Conservation (phyloP, 352 stramenopile genomes). For the Phytophthora meadii region DNA sequence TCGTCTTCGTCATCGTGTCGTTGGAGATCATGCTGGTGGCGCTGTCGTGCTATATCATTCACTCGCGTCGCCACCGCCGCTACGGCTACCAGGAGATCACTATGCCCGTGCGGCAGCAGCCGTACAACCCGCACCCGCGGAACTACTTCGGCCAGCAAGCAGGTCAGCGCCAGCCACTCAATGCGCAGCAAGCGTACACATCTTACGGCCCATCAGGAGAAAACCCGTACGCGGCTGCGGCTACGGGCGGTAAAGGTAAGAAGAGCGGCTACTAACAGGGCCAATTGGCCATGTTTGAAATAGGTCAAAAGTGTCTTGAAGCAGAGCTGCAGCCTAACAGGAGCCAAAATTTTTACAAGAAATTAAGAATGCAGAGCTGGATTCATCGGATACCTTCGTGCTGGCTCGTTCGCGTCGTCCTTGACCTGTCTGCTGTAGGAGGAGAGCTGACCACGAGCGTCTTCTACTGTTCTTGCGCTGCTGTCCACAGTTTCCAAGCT, state of each 20-base stretch:
- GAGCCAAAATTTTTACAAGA: conserved; percentile 37
- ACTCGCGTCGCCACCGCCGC: conserved; percentile 67
- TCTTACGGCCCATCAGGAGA: conserved; percentile 40
- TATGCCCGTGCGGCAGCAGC: conserved; percentile 81
- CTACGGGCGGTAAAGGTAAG: conserved; percentile 34
- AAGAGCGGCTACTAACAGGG: conserved; percentile 22
- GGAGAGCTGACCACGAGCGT: not conserved
- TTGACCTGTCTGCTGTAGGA: no score
- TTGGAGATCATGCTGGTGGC: conserved; percentile 83
- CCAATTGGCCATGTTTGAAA: conserved; percentile 29
- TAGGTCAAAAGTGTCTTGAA: conserved; percentile 26
- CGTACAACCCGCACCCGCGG: conserved; percentile 82
- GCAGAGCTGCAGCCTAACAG: conserved; percentile 7
- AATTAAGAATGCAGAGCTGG: conserved; percentile 15
- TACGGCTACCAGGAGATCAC: conserved; percentile 87
- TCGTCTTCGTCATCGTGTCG: conserved; percentile 81
- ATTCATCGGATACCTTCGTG: conserved; percentile 3
- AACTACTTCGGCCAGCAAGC: conserved; percentile 71
- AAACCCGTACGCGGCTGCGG: conserved; percentile 40
- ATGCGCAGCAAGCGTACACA: conserved; percentile 43
- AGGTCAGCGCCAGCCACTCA: conserved; percentile 46
- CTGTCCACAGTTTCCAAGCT: no score
- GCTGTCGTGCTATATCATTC: conserved; percentile 87
- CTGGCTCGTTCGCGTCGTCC: no score
- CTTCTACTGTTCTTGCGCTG: not conserved